Base-by-base conservation (phyloP, 352 stramenopile genomes). In the Globisporangium abappressorium region DNA sequence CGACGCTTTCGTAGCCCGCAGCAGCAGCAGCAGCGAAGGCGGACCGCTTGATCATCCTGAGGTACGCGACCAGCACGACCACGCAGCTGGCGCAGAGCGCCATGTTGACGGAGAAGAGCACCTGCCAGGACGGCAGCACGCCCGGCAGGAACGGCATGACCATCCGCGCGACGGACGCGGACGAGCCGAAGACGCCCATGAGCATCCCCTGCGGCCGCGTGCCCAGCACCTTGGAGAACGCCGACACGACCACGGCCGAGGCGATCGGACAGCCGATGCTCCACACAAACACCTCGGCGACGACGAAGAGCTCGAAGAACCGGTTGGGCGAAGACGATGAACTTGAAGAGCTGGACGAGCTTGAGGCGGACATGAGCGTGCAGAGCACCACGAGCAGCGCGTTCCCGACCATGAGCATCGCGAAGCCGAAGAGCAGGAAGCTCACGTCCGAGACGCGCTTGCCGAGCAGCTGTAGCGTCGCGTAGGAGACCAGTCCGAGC, bases 111-210 rank as follows among this genome's bases (percentile, higher is more conserved):
- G 74, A 38, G 64, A 88, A 91, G 7, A 87, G 62, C 41, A 69
- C 33, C 57, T 74, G 43, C 81, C 75, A 86, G 0, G 74, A 84
- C 6, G 69, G 58, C 20, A 91, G n/a, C 3, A 84, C 5, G 33
- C 79, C 81, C 2, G 83, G 81, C 6, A 91, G 64, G 28, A 92
- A 80, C 22, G 83, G 79, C 59, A 91, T 62, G 12, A 88, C 26
- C 69, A 87, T 90, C 11, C 83, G 75, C 20, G 83, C 69, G 36
- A 91, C 64, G 0, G 83, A 91, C 1, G 78, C 83, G 0, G 77
- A 78, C 12, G 83, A 80, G 5, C 83, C 83, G 22, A 90, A 85
- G n/a, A 91, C 24, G 33, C 33, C 33, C 33, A 36, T 36, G 33
- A 36, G 33, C 33, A 36, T 36, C 5, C 33, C 33, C 33, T 36